These are phyloP conservation scores for Auricularia sp. DNA, from an alignment of 768 basidiomycete genomes.

Conservation along the genomic window DNA sequence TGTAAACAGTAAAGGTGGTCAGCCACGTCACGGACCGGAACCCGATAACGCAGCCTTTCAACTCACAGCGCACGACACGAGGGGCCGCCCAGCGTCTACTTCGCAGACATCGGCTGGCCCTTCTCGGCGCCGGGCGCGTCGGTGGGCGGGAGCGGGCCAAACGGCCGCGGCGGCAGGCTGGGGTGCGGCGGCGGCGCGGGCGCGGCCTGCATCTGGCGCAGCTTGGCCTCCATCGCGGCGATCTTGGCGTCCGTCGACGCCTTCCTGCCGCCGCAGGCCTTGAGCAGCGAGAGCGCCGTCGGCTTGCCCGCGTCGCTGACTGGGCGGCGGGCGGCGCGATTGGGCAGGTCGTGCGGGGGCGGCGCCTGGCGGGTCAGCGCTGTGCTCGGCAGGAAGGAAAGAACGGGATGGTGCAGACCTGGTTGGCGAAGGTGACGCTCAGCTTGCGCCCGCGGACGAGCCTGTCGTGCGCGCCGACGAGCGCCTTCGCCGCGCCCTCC, in stretches of 20 bases:
- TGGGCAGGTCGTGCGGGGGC: slow-evolving; percentile 2
- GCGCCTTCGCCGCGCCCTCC: slow-evolving; percentile 73
- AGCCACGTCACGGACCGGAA: no score
- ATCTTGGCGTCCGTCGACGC: slow-evolving; percentile 76
- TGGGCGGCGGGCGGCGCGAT: slow-evolving; percentile 4
- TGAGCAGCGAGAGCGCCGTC: slow-evolving; percentile 81
- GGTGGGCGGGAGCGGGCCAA: neutral
- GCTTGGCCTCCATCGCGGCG: slow-evolving; percentile 91
- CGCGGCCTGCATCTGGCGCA: slow-evolving; percentile 57
- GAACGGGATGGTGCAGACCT: slow-evolving; percentile 30
- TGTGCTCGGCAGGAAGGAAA: slow-evolving; percentile 34
- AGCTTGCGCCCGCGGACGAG: slow-evolving; percentile 79
- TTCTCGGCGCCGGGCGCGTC: neutral
- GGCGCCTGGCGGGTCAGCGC: slow-evolving; percentile 15
- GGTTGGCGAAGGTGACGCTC: slow-evolving; percentile 85
- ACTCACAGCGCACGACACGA: no score
- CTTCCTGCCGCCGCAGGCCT: slow-evolving; percentile 53
- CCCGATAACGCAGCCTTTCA: no score
- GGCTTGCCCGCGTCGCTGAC: slow-evolving; percentile 28
- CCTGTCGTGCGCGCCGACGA: slow-evolving; percentile 63
- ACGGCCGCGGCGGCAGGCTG: slow-evolving; percentile 17
- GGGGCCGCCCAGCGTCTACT: no score
- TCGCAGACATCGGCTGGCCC: neutral
- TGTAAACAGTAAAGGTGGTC: no score
- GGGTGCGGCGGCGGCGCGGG: slow-evolving; percentile 16